Conservation (phyloP, 352 stramenopile genomes). For the Aphanomyces euteiches region DNA sequence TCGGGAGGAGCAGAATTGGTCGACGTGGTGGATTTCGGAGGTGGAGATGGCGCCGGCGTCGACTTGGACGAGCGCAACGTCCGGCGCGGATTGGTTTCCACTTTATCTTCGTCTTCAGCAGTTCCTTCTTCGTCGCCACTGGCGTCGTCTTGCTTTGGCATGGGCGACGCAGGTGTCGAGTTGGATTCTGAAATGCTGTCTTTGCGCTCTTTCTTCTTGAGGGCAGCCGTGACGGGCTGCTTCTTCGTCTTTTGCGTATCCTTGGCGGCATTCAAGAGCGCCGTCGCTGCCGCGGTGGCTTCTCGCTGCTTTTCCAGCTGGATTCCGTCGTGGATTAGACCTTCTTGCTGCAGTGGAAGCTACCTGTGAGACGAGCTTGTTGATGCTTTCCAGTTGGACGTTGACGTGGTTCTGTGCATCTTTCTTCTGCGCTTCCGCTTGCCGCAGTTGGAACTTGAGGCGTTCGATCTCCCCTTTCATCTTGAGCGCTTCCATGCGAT, state of each 20-base stretch:
- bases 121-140: conserved; percentile 12
- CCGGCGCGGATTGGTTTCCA: not conserved
- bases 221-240: not conserved
- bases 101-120: conserved; percentile 18
- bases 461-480: conserved; percentile 79
- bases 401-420: conserved; percentile 70
- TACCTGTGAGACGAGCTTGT: conserved; percentile 73
- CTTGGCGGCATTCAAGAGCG: conserved; percentile 2
- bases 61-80: conserved; percentile 1
- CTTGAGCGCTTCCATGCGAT: conserved; percentile 63
- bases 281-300: conserved; percentile 3
- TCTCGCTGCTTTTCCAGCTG: conserved; percentile 28
- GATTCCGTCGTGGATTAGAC: not conserved
- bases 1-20: not conserved
- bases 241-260: conserved; percentile 17
- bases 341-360: not conserved
- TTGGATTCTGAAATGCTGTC: conserved; percentile 17
- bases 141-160: not conserved
- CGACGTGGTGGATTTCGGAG: not conserved
- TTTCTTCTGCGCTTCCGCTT: conserved; percentile 65
- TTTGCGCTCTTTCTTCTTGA: conserved; percentile 18
- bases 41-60: not conserved
- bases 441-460: conserved; percentile 65
- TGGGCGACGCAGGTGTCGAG: conserved; percentile 10
- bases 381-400: conserved; percentile 78